phyloP scores from a whole-genome alignment of 2,329 filamentous ascomycete genomes.

The Sporothrix inflata region DNA sequence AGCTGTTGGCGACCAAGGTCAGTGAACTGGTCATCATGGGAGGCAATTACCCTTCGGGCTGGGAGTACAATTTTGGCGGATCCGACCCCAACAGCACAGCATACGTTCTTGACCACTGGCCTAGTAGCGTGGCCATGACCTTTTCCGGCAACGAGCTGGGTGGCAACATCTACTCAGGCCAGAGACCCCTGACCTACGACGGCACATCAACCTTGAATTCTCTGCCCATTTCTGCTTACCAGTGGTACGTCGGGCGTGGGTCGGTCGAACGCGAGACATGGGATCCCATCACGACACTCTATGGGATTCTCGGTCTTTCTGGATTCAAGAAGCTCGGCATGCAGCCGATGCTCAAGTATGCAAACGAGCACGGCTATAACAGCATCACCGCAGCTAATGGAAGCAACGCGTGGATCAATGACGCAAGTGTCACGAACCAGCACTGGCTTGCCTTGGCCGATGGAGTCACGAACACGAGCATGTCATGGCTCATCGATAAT shows the following conservation, averaged over 20 bases:
- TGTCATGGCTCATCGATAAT: constrained; percentile 18
- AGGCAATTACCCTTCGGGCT: constrained; percentile 52
- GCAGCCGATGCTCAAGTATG: constrained; percentile 43
- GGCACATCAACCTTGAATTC: constrained; percentile 5
- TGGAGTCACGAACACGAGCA: constrained; percentile 19
- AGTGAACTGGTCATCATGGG: constrained; percentile 57
- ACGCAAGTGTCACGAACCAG: constrained; percentile 40
- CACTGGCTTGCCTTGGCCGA: constrained; percentile 44
- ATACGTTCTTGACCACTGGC: constrained; percentile 53
- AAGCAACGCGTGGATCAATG: constrained; percentile 48
- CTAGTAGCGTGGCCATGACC: constrained; percentile 40
- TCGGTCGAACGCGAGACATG: constrained; percentile 42
- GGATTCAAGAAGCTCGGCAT: constrained; percentile 29
- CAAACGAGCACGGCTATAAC: constrained; percentile 47
- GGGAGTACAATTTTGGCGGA: constrained; percentile 54
- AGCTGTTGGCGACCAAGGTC: constrained; percentile 51
- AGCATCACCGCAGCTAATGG: constrained; percentile 44
- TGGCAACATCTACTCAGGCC: constrained; percentile 42
- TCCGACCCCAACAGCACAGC: constrained; percentile 44
- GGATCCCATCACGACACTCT: constrained; percentile 50
- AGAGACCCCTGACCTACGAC: constrained; percentile 40
- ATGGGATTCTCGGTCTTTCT: constrained; percentile 45
- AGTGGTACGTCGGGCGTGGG: constrained; percentile 42
- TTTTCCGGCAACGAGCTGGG: constrained; percentile 52
- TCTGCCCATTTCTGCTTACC: constrained; percentile 40